Base-by-base conservation (phyloP, 208 protist genomes). In the Leishmania aethiopica region DNA sequence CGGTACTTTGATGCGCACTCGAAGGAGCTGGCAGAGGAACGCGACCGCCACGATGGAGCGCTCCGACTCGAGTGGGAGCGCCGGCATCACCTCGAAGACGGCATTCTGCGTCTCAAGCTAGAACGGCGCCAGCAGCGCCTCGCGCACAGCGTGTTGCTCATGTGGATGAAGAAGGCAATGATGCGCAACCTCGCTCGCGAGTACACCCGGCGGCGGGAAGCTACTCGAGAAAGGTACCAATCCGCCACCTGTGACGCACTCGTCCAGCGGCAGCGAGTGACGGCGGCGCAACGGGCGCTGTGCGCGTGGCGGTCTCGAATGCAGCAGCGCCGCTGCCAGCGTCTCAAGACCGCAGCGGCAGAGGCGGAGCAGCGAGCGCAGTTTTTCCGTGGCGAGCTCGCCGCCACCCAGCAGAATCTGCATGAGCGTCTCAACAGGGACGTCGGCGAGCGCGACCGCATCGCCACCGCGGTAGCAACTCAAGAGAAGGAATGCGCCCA, bases 1-100 rank as follows among this genome's bases (percentile, higher is more conserved):
- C 91, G 91, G 2, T 94, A 94, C 85, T 88, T 94, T 7, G 83
- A 92, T n/a, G 77, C 80, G 0, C 91, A 92, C 70, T 76, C 76
- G 19, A 82, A 73, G 25, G 75, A 83, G n/a, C 70, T 88, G 72
- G 81, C 64, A 13, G 84, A 83, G 40, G 76, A 78, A 45, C 78
- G 57, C 28, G 87, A 86, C 42, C 78, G 69, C 2, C 75, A 86
- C 77, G 77, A 80, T 53, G 78, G 74, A 3, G 77, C 15, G 2
- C 10, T 90, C 7, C 77, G 57, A 25, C 70, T 88, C 1, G 83
- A 87, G 47, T 75, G 55, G 59, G 81, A 69, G 66, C 84, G 85
- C 67, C 81, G 81, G 10, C 51, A 85, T 53, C 75, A 90, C 64
- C 74, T 91, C 45, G 47, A 82, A n/a, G 66, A 83, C 10, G 79